A percentile compares a stretch with the other conserved stretches of the same genome.
Conservation (phyloP, 2,329 filamentous ascomycete species). For the Botryotinia calthae region DNA sequence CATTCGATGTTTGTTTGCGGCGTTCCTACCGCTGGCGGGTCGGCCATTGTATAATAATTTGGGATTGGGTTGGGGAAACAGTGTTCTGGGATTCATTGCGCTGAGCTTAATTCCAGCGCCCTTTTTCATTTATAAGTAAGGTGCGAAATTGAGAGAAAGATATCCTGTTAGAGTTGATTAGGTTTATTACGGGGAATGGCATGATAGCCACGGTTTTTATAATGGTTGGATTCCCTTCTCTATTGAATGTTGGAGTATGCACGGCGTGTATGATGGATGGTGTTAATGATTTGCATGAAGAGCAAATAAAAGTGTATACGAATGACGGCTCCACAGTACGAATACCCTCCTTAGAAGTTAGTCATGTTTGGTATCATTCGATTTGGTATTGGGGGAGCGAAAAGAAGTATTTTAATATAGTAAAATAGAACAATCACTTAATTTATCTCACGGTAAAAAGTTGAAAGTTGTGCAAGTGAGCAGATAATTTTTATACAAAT, state of each 20-base stretch:
- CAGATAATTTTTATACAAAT: background rate
- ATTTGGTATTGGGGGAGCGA: background rate
- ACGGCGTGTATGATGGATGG: background rate
- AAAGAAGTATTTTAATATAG: background rate
- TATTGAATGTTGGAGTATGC: background rate
- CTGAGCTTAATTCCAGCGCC: slow-evolving; percentile 13
- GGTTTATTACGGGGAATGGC: background rate
- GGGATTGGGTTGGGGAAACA: slow-evolving; percentile 21
- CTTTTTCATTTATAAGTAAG: slow-evolving; percentile 13
- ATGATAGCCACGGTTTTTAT: background rate
- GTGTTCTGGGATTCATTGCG: slow-evolving; percentile 20
- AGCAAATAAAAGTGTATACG: background rate
- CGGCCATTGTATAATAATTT: slow-evolving; percentile 4
- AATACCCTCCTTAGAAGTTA: slow-evolving; percentile 10
- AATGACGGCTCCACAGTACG: background rate
- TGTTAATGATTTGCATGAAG: background rate
- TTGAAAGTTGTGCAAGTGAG: background rate
- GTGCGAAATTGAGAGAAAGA: slow-evolving; percentile 11
- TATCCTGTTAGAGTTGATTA: slow-evolving; percentile 16
- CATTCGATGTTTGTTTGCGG: slow-evolving; percentile 46
- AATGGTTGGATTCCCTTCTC: background rate
- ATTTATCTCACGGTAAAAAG: background rate
- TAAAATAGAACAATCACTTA: background rate
- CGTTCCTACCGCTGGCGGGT: slow-evolving; percentile 53
- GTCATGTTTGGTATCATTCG: background rate